Evolutionary conservation across 164 flowering plant genomes (phyloP).

Genomic region (Vitis cinerea): DNA sequence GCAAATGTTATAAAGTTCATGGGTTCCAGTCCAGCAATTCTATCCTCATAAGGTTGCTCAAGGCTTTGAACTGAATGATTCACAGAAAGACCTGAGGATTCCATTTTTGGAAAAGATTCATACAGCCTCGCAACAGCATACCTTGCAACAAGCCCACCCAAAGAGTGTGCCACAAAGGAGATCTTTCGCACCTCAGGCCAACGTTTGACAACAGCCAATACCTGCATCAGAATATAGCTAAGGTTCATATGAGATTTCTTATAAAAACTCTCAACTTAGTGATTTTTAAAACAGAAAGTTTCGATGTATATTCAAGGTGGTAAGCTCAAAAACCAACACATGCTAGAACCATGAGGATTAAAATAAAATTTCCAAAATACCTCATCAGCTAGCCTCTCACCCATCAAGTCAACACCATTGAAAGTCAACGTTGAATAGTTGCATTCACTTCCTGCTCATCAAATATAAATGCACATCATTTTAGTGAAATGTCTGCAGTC

Average conservation of each 20-base stretch:
- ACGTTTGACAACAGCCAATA: slow-evolving; percentile 54
- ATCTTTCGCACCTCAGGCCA: slow-evolving; percentile 70
- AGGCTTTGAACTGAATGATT: slow-evolving; percentile 15
- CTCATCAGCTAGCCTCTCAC: slow-evolving; percentile 91
- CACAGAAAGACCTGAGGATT: slow-evolving; percentile 15
- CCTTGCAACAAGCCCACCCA: slow-evolving; percentile 93
- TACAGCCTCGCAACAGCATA: slow-evolving; percentile 87
- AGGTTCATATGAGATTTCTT: not conserved
- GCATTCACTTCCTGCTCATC: slow-evolving; percentile 76
- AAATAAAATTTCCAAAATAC: slow-evolving; percentile 36
- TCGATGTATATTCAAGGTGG: not conserved
- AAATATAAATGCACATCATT: slow-evolving; percentile 5
- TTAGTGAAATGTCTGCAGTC: not conserved
- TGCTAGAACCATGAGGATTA: not conserved
- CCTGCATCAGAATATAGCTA: slow-evolving; percentile 44
- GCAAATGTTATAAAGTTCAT: slow-evolving; percentile 93
- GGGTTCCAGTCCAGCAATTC: slow-evolving; percentile 88
- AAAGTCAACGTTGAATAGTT: slow-evolving; percentile 72
- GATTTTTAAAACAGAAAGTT: slow-evolving; percentile 1
- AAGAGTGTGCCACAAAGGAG: slow-evolving; percentile 93
- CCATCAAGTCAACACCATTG: slow-evolving; percentile 94
- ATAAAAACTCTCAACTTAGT: too few species aligned
- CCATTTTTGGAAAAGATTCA: slow-evolving; percentile 21
- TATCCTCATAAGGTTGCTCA: slow-evolving; percentile 42
- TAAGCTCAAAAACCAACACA: not conserved